Conservation (phyloP, 768 basidiomycete species). For the Hygrocybe coccinea region DNA sequence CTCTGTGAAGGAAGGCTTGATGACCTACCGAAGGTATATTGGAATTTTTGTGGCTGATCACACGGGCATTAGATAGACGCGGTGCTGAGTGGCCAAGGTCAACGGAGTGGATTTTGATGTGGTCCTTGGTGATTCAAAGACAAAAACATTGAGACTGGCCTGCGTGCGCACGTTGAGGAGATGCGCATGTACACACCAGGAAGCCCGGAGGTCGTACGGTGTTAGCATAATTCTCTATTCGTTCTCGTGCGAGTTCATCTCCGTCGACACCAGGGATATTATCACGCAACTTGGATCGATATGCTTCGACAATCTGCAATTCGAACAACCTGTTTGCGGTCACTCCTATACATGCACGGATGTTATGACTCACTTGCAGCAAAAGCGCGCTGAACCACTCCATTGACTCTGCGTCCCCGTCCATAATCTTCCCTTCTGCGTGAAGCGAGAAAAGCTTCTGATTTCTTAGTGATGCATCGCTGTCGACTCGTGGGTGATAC, state of each 20-base stretch:
- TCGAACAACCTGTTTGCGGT: slow-evolving; percentile 1
- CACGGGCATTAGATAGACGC: slow-evolving; percentile 62
- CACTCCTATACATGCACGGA: background rate
- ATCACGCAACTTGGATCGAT: slow-evolving; percentile 71
- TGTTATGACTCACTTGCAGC: slow-evolving; percentile 54
- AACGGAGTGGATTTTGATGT: slow-evolving; percentile 80
- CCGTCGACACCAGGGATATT: slow-evolving; percentile 68
- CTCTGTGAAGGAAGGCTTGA: slow-evolving; percentile 5
- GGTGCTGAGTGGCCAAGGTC: slow-evolving; percentile 82
- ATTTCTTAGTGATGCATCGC: slow-evolving; percentile 40
- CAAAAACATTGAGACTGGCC: background rate
- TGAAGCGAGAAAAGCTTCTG: slow-evolving; percentile 24
- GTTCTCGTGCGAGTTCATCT: slow-evolving; percentile 74
- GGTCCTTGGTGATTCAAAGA: slow-evolving; percentile 53
- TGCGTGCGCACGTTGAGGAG: slow-evolving; percentile 1
- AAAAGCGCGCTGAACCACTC: slow-evolving; percentile 90
- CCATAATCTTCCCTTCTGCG: slow-evolving; percentile 22
- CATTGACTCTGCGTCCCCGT: slow-evolving; percentile 56
- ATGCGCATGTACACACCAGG: slow-evolving; percentile 43
- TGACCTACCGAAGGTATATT: slow-evolving; percentile 29
- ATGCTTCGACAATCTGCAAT: slow-evolving; percentile 60
- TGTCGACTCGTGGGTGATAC: slow-evolving; percentile 57
- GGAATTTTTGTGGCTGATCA: slow-evolving; percentile 32
- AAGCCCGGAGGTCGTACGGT: slow-evolving; percentile 64
- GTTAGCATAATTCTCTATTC: slow-evolving; percentile 80